phyloP scores from a whole-genome alignment of 1,139 yeast genomes.

The Trichomonascaceae sp. region DNA sequence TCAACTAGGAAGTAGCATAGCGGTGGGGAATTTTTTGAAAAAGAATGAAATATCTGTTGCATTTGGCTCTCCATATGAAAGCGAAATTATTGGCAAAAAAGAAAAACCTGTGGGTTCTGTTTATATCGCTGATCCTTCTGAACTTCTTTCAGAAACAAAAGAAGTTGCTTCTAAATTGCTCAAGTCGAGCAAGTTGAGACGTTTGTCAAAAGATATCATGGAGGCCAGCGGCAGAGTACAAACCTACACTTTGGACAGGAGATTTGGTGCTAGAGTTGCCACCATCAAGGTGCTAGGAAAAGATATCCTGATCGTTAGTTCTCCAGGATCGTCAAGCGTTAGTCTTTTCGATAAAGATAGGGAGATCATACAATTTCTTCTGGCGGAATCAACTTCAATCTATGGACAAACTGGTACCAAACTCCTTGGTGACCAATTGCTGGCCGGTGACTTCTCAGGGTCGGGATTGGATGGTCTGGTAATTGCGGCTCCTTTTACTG shows the following conservation, averaged over 20 bases:
- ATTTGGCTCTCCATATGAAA: slow-evolving; percentile 44
- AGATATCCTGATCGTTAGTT: slow-evolving; percentile 28
- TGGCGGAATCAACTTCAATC: slow-evolving; percentile 18
- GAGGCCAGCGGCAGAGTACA: slow-evolving; percentile 1
- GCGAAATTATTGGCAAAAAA: slow-evolving; percentile 4
- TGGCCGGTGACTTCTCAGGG: slow-evolving; percentile 32
- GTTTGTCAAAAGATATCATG: background rate
- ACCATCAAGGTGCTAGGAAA: slow-evolving; percentile 18
- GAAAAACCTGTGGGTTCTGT: slow-evolving; percentile 21
- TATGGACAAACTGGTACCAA: slow-evolving; percentile 40
- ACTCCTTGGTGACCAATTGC: slow-evolving; percentile 31
- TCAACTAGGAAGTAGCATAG: slow-evolving; percentile 39
- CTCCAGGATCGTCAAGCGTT: slow-evolving; percentile 33
- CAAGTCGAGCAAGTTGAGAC: background rate
- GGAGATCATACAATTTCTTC: slow-evolving; percentile 19
- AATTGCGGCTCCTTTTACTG: slow-evolving; percentile 41
- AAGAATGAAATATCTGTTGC: slow-evolving; percentile 37
- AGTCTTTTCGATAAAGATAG: slow-evolving; percentile 27
- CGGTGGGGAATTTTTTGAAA: slow-evolving; percentile 37
- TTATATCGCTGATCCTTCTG: slow-evolving; percentile 14
- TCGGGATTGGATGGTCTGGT: slow-evolving; percentile 40
- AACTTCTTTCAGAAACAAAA: background rate
- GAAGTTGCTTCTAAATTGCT: background rate
- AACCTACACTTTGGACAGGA: slow-evolving; percentile 14
- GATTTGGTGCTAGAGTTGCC: slow-evolving; percentile 30